Evolutionary conservation across 2,329 filamentous ascomycete species (phyloP), one percentile per base, ranked within the genome.

Genomic region (Simplicillium sp.): DNA sequence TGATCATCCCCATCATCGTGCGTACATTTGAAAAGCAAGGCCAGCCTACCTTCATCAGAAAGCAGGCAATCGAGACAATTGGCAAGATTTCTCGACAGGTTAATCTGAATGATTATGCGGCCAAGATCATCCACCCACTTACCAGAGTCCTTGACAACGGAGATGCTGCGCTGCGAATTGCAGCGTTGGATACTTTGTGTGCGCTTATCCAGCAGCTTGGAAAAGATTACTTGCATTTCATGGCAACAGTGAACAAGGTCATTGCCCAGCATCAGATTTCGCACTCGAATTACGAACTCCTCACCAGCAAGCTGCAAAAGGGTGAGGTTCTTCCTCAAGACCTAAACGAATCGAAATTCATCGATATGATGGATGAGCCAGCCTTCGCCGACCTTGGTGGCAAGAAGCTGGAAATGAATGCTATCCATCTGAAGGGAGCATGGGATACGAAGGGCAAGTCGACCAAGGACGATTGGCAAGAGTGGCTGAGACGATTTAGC

Each of bases 361-460:
- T 79, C 7, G 81, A 87, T 48, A 78, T 84, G 40, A 71, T 80
- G 7, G 87, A 95, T 50, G 92, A 97, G 47, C 74, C 82, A 4
- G 78, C 82, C 6, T 84, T 88, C 53, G 80, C 85, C 0, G 90
- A 97, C 49, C 83, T 94, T 35, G 80, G 82, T 2, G 86, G 84
- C 11, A 96, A 95, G 70, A 97, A 97, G 62, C 73, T 97, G 29
- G 88, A 94, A 46, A 90, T 97, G 61, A 99, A 98, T 51, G 88
- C 95, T 38, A 89, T 97, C 48, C 94, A 98, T 67, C 70, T 99
- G 16, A 96, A 97, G 62, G 84, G 84, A 48, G 92, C 94, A 1
- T 99, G 92, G 92, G 92, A 97, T 52, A 92, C 94, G 0, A 88
- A 84, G 44, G 88, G 94, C 45, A 96, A 96, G 57, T 96, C 90